These are phyloP conservation scores for Chrysoporthe austroafricana DNA, from an alignment of 2,329 filamentous ascomycete species.

Conservation along the genomic window DNA sequence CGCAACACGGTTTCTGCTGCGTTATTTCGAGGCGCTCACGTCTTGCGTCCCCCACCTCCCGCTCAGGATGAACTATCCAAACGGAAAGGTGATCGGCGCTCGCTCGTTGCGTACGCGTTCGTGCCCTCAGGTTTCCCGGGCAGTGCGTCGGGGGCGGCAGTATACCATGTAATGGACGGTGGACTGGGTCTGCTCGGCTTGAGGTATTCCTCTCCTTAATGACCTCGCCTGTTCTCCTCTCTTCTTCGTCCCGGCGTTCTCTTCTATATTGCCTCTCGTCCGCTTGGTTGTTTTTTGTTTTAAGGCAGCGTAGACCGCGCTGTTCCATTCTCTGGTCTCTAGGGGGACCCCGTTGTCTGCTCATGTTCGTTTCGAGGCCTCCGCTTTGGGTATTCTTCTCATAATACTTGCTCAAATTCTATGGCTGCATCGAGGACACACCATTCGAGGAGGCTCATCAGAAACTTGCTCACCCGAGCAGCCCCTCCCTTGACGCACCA, in stretches of 20 bases:
- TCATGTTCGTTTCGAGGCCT: not conserved
- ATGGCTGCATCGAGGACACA: not conserved
- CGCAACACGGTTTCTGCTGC: not conserved
- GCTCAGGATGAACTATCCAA: not conserved
- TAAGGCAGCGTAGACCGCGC: not conserved
- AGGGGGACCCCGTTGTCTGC: not conserved
- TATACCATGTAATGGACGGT: not conserved
- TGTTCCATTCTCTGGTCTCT: not conserved
- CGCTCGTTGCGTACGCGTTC: not conserved
- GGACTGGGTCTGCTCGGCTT: not conserved
- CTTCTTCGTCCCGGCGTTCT: not conserved
- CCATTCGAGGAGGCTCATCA: constrained; percentile 4
- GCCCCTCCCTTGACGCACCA: not conserved
- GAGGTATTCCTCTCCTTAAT: not conserved
- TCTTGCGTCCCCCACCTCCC: not conserved
- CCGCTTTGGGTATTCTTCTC: not conserved
- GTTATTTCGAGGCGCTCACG: not conserved
- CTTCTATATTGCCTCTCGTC: not conserved
- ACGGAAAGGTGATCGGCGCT: not conserved
- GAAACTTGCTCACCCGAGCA: constrained; percentile 8
- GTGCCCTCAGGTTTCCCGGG: not conserved
- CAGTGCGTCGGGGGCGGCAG: too few relatives aligned
- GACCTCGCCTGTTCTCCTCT: not conserved
- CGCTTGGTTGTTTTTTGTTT: not conserved
- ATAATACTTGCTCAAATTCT: not conserved